Evolutionary conservation across 177 flowering plant genomes (phyloP).

Genomic region (Vitis hybrid): DNA sequence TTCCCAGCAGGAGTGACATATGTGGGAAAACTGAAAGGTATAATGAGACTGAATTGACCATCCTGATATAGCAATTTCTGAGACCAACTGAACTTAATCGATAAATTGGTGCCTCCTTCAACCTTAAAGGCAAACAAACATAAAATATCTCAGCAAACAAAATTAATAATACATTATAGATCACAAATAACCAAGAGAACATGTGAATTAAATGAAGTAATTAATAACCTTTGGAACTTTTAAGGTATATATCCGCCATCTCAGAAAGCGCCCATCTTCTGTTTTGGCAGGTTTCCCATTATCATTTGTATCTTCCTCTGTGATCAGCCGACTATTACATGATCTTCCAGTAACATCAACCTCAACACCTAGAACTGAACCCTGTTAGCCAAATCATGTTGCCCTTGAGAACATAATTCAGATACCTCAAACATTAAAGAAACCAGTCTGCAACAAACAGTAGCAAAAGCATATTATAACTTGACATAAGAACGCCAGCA

Average conservation of each 20-base stretch:
- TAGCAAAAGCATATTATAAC: neutral
- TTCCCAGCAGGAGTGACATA: constrained; percentile 64
- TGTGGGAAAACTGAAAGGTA: constrained; percentile 82
- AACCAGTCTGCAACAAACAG: neutral
- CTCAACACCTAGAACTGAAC: constrained; percentile 95
- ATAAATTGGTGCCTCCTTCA: constrained; percentile 73
- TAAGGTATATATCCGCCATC: constrained; percentile 55
- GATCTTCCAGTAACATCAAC: constrained; percentile 52
- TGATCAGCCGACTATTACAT: constrained; percentile 41
- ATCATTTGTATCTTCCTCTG: constrained; percentile 33
- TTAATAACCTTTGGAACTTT: constrained; percentile 63
- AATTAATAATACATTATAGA: neutral
- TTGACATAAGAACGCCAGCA: neutral
- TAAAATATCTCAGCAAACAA: neutral
- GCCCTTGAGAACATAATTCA: constrained; percentile 41
- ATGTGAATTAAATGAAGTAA: neutral
- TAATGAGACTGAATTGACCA: constrained; percentile 46
- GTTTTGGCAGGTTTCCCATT: constrained; percentile 26
- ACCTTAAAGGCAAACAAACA: constrained; percentile 41
- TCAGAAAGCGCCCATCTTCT: constrained; percentile 55
- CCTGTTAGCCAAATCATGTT: constrained; percentile 83
- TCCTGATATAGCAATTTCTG: constrained; percentile 56
- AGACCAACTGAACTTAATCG: constrained; percentile 71
- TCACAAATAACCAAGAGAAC: no score
- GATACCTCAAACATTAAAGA: neutral